Evolutionary conservation across 1,284 basidiomycete species (phyloP), one percentile per base, ranked within the genome.

Genomic region (Cutaneotrichosporon mucoides): DNA sequence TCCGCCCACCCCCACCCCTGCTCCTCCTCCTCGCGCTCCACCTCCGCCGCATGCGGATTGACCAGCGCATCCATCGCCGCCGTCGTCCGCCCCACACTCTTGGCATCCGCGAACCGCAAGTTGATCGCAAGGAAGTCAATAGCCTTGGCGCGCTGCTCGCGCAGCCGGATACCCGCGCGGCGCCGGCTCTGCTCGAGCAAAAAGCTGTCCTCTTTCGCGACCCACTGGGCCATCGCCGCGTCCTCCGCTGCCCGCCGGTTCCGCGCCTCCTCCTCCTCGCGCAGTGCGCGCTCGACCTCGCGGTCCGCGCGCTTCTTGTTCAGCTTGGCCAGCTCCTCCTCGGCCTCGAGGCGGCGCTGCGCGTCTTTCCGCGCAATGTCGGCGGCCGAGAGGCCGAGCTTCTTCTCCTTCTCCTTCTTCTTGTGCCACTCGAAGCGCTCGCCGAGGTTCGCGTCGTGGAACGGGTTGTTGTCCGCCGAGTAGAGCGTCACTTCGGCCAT

Each of bases 371-470:
- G 82, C 62, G 89, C 87, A 2, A 89, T 84, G 71, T 99, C 95
- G 2, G 86, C 87, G 0, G 86, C 72, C 1, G 87, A 85, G 57
- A 99, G 72, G 1, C 96, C 96, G 59, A 86, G 80, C 77, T 95
- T 97, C 71, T 86, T 84, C 75, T 99, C 96, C 80, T 92, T 92
- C 75, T 99, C 95, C 41, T 87, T 85, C 81, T 99, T 99, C 83
- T 99, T 99, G 78, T 92, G 90, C 96, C 96, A 99, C 60, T 88
- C 86, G 78, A 99, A 99, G 75, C 92, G 90, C 72, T 97, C 90
- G 24, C 87, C 88, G 35, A 98, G 85, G 75, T 97, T 97, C 63
- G 91, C 87, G 72, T 99, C 95, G 77, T 97, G 90, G 82, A 99
- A 99, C 0, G 95, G 95, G 73, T 99, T 99, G 61, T 79, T 76